These are phyloP conservation scores for Fusarium austroafricanum DNA, from an alignment of 2,329 filamentous ascomycete genomes.

Conservation along the genomic window DNA sequence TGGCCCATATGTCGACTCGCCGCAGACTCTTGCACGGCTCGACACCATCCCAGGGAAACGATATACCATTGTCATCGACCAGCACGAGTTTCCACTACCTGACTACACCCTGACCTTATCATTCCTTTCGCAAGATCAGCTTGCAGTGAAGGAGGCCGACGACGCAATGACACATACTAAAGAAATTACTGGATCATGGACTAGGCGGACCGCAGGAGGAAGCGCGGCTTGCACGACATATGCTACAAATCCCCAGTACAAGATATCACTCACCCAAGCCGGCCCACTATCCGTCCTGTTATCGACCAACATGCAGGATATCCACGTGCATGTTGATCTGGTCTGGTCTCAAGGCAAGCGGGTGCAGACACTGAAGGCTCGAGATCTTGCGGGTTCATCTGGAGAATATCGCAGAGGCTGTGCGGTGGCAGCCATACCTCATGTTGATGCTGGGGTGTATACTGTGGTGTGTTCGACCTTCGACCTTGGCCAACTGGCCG, in stretches of 20 bases:
- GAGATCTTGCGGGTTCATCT: conserved; percentile 84
- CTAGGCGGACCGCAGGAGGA: conserved; percentile 81
- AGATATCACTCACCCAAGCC: conserved; percentile 66
- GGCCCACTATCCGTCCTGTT: conserved; percentile 80
- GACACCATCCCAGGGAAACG: conserved; percentile 52
- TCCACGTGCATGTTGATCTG: conserved; percentile 86
- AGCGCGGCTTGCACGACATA: conserved; percentile 82
- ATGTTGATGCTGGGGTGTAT: conserved; percentile 78
- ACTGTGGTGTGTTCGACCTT: conserved; percentile 93
- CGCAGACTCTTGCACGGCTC: conserved; percentile 86
- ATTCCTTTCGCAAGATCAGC: conserved; percentile 75
- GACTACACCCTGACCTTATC: conserved; percentile 89
- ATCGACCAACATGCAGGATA: conserved; percentile 71
- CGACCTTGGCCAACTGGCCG: conserved; percentile 79
- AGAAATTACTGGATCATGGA: conserved; percentile 78
- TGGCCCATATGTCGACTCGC: conserved; percentile 92
- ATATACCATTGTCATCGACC: conserved; percentile 76
- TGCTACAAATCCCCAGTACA: conserved; percentile 88
- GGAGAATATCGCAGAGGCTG: conserved; percentile 90
- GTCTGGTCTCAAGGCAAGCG: conserved; percentile 81
- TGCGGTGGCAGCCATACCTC: conserved; percentile 72
- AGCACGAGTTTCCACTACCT: conserved; percentile 79
- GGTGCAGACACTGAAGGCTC: conserved; percentile 74
- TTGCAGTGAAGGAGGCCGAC: conserved; percentile 71
- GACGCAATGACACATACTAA: conserved; percentile 68